Conservation (phyloP, 1,284 basidiomycete genomes). For the Leccinum pachyderme region DNA sequence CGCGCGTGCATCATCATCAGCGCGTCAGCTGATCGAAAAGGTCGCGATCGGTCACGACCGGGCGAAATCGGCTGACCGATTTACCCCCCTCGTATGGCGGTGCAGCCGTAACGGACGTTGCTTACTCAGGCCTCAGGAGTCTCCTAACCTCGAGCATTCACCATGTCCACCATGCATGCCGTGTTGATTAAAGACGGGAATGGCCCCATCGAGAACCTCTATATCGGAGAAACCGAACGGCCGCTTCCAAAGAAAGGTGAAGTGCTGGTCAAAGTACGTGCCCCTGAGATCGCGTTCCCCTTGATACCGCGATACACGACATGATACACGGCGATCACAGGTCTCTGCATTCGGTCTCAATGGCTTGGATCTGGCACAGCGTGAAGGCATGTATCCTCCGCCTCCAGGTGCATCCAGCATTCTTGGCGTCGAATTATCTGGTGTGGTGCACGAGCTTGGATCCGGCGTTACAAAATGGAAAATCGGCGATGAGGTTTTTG, state of each 20-base stretch:
- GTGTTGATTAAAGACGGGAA: constrained; percentile 79
- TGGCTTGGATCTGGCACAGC: constrained; percentile 83
- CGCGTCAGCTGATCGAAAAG: too few species aligned
- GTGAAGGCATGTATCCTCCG: constrained; percentile 74
- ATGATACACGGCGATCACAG: constrained; percentile 35
- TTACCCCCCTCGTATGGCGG: too few species aligned
- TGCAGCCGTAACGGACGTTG: neutral
- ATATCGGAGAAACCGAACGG: constrained; percentile 71
- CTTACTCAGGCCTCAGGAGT: neutral
- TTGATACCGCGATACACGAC: neutral
- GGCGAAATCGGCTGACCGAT: too few species aligned
- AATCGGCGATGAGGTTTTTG: constrained; percentile 84
- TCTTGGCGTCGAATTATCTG: constrained; percentile 92
- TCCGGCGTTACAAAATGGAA: constrained; percentile 57
- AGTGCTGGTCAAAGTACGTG: constrained; percentile 73
- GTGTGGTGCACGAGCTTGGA: constrained; percentile 62
- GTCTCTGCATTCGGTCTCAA: constrained; percentile 84
- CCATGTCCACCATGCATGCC: constrained; percentile 65
- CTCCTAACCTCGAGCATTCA: neutral
- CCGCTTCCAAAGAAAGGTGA: constrained; percentile 57
- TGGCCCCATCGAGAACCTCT: constrained; percentile 77
- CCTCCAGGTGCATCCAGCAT: constrained; percentile 78
- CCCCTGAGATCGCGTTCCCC: neutral
- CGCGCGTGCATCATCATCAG: too few species aligned
- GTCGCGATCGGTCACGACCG: too few species aligned